Base-by-base conservation (phyloP, 2,329 filamentous ascomycete genomes). In the Remersonia thermophila region DNA sequence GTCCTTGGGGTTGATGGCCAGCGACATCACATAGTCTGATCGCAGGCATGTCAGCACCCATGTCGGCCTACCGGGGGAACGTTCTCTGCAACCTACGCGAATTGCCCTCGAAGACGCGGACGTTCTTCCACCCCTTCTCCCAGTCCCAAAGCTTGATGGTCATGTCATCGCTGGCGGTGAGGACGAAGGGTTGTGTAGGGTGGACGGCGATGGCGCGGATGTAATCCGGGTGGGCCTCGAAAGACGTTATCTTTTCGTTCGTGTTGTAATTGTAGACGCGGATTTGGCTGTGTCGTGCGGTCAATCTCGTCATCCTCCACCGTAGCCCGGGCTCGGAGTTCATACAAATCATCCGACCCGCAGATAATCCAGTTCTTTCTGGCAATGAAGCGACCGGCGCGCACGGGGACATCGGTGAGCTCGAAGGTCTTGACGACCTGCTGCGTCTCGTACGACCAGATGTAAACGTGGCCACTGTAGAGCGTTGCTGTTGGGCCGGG, bases 231-330 rank as follows among this genome's bases (percentile, higher is more conserved):
- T 98, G 91, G 35, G 87, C 89, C 65, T 96, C 89, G 61, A 95
- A 96, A 12, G 83, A 83, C 36, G 86, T 89, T 54, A 96, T 91
- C 73, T 95, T 96, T 64, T 98, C 91, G 42, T 85, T 93, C 36
- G 91, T 98, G 66, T 98, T 96, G 73, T 96, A 98, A 67, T 98
- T 96, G 73, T 94, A 93, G 46, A 93, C 83, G 51, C 89, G 82
- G 36, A 77, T 60, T 56, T 77, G 72, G 65, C 48, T 51, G 41
- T 27, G 18, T 23, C 31, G 15, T 5, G 10, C 7, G 9, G 66
- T 94, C 85, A 65, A 93, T 84, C 49, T 37, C 10, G 7, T 2
- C 5, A 2, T 12, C 7, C 4, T 3, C 28, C 25, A 20, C 12
- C 3, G 12, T 3, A 12, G 4, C 12, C 10, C 4, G 3, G 5